phyloP scores from a whole-genome alignment of 1,284 basidiomycete genomes.

The Gymnopus androsaceus region DNA sequence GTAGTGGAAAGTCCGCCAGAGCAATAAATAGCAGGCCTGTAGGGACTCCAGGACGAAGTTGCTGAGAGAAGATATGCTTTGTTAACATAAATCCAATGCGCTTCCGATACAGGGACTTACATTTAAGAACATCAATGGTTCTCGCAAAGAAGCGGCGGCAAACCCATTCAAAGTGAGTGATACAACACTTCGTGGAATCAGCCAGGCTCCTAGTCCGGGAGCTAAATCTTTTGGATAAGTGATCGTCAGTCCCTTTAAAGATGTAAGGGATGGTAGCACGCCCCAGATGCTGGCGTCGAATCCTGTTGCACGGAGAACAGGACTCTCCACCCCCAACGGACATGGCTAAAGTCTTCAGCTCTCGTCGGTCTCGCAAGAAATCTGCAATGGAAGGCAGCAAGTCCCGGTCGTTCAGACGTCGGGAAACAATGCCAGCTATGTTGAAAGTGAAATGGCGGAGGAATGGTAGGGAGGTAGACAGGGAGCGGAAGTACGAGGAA shows the following conservation, averaged over 20 bases:
- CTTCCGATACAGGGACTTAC: conserved; percentile 25
- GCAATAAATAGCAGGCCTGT: conserved; percentile 54
- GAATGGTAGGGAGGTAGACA: conserved; percentile 50
- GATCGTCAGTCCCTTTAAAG: conserved; percentile 54
- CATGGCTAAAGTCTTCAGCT: conserved; percentile 54
- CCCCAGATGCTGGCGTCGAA: conserved; percentile 72
- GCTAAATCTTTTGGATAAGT: conserved; percentile 66
- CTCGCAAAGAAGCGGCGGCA: conserved; percentile 29
- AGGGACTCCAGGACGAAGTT: conserved; percentile 62
- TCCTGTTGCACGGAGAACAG: conserved; percentile 51
- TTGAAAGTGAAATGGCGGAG: conserved; percentile 63
- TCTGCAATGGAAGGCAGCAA: conserved; percentile 68
- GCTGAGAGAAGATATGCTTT: conserved; percentile 36
- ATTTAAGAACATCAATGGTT: conserved; percentile 39
- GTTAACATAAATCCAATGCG: neutral
- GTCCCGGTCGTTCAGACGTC: conserved; percentile 46
- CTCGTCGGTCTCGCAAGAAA: conserved; percentile 60
- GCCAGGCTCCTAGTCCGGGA: conserved; percentile 64
- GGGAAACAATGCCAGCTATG: conserved; percentile 32
- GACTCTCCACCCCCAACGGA: conserved; percentile 38
- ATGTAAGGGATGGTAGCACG: conserved; percentile 58
- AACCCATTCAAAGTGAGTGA: conserved; percentile 53
- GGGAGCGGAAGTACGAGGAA: conserved; percentile 50
- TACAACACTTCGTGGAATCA: conserved; percentile 59
- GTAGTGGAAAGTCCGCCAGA: conserved; percentile 49